Evolutionary conservation across 179 eudicot species (phyloP).

Genomic region (Actinidia arguta): DNA sequence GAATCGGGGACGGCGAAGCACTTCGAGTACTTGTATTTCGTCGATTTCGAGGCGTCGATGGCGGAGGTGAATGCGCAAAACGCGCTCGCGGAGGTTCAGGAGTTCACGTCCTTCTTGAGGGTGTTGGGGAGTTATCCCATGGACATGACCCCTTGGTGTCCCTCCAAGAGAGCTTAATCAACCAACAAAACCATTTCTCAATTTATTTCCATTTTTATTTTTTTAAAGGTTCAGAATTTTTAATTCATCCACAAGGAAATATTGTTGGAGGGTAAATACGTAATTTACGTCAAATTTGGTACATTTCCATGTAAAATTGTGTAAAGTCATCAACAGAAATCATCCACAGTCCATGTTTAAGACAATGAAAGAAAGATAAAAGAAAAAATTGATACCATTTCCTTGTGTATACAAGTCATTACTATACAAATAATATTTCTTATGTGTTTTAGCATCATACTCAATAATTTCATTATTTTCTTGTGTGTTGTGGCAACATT

Average conservation of each 20-base stretch:
- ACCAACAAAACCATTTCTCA: background rate
- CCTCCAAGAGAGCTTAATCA: conserved; percentile 24
- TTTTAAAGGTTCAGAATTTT: background rate
- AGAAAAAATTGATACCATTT: no score
- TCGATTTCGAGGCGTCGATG: conserved; percentile 73
- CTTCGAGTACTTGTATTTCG: conserved; percentile 69
- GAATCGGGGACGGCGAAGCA: conserved; percentile 69
- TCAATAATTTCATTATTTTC: no score
- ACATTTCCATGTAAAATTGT: background rate
- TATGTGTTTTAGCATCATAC: no score
- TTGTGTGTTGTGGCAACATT: no score
- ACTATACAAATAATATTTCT: no score
- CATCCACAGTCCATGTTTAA: no score
- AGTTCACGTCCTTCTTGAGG: conserved; percentile 63
- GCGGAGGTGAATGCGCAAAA: conserved; percentile 66
- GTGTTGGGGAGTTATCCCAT: conserved; percentile 76
- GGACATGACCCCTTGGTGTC: conserved; percentile 60
- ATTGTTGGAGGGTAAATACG: background rate
- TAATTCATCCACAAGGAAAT: background rate
- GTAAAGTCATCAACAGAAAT: no score
- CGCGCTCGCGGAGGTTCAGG: conserved; percentile 69
- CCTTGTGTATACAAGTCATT: no score
- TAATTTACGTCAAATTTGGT: background rate
- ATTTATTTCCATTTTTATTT: background rate
- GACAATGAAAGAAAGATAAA: no score